Evolutionary conservation across 2,329 filamentous ascomycete species (phyloP), one percentile per base, ranked within the genome.

Genomic region (Talaromyces sp.): DNA sequence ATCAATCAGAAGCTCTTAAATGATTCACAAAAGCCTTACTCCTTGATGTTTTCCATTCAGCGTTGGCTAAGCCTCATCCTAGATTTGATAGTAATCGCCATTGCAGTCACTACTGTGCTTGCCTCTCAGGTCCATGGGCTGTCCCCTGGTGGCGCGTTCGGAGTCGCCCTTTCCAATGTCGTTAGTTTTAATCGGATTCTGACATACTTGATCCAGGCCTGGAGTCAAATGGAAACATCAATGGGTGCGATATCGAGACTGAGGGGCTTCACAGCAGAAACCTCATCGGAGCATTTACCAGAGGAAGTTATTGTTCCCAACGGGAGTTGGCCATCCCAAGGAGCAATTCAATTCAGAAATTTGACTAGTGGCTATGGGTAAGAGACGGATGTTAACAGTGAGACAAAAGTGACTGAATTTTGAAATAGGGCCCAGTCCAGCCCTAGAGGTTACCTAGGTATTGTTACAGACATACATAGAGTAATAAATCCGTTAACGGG

Each of bases 151-250:
- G 76, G 73, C 19, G 73, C 72, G 28, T 69, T 79, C 7, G 79
- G 78, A 54, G 66, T 81, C 10, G 76, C 77, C 0, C 63, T 82
- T 9, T 65, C 77, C 22, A 77, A 77, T 51, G 71, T 80, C n/a
- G 70, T 81, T 22, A 65, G 70, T 2, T 78, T 81, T 60, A 79
- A 74, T 25, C 67, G 73, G 35, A 71, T 70, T 41, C 66, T 81
- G 35, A 73, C 74, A 15, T 62, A 74, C 1, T 66, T 80, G 5
- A 69, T 80, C 8, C 63, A 69, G 7, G 72, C 69, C n/a, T 84
- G 80, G 79, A 81, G 80, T 0, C 68, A 72, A 19, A 67, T 84
- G 3, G 81, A 84, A 62, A 82, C 80, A 0, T 76, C 76, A 8
- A 72, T 84, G 25, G 80, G 81, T n/a, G 80, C 79, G 6, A 72